phyloP scores from a whole-genome alignment of 1,139 yeast genomes.

The Hyphopichia pseudoburtonii region DNA sequence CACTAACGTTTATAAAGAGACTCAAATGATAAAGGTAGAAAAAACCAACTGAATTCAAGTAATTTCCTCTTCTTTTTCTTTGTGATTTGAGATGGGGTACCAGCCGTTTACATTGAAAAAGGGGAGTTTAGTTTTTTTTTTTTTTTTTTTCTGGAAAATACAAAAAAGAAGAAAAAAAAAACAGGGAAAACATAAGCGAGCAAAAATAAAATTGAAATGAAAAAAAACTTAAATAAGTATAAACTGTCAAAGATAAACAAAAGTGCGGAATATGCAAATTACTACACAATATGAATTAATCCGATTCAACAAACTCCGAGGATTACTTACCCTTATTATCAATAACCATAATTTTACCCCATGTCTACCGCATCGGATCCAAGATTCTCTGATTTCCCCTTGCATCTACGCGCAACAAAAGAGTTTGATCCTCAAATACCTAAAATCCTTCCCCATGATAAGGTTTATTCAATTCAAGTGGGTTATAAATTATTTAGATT shows the following conservation, averaged over 20 bases:
- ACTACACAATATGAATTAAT: too few species aligned
- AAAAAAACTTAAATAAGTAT: not conserved
- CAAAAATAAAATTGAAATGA: not conserved
- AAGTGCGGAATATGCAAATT: not conserved
- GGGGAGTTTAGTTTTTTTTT: not conserved
- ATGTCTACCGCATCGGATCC: not conserved
- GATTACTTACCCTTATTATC: too few species aligned
- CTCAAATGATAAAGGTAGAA: too few species aligned
- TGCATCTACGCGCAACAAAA: conserved; percentile 9
- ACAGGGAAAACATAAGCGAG: conserved; percentile 1
- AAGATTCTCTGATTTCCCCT: not conserved
- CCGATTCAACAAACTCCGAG: too few species aligned
- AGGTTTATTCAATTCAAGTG: conserved; percentile 70
- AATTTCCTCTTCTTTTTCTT: too few species aligned
- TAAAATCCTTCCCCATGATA: conserved; percentile 57
- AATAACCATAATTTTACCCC: not conserved
- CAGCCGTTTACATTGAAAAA: not conserved
- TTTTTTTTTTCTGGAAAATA: not conserved
- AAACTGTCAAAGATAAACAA: too few species aligned
- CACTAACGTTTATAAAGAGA: too few species aligned
- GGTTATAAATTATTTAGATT: conserved; percentile 59
- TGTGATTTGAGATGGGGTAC: too few species aligned
- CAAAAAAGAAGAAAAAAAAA: not conserved
- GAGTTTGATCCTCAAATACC: conserved; percentile 56
- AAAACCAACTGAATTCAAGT: too few species aligned